Evolutionary conservation across 176 grass and related monocot species (phyloP).

Genomic region (Secale cereale): DNA sequence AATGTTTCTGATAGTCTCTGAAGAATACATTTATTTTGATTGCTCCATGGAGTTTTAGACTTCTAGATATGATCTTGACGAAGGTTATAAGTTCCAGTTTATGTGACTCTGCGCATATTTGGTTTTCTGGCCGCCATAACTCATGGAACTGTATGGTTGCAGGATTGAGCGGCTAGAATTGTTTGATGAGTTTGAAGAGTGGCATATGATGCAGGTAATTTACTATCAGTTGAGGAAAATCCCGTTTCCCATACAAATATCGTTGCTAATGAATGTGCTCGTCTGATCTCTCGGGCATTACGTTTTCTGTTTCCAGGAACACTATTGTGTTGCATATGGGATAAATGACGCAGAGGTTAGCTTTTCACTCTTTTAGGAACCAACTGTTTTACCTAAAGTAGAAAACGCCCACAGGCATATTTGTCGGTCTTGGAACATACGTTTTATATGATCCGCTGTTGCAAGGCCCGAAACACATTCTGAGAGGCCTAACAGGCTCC

Average conservation of each 20-base stretch:
- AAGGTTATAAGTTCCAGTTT: not conserved
- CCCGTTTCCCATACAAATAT: not conserved
- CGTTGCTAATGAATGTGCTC: not conserved
- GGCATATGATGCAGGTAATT: slow-evolving; percentile 98
- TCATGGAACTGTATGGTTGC: slow-evolving; percentile 13
- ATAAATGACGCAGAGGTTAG: slow-evolving; percentile 76
- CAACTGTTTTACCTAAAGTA: not conserved
- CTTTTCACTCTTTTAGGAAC: not conserved
- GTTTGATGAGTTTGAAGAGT: slow-evolving; percentile 99
- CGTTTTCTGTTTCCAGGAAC: slow-evolving; percentile 56
- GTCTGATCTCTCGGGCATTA: not conserved
- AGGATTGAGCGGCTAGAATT: slow-evolving; percentile 89
- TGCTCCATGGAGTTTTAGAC: not conserved
- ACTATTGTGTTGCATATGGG: slow-evolving; percentile 89
- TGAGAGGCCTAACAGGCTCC: not conserved
- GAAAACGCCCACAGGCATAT: not conserved
- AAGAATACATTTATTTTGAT: slow-evolving; percentile 2
- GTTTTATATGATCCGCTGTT: not conserved
- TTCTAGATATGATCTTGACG: not conserved
- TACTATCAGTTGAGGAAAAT: not conserved
- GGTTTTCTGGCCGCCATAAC: not conserved
- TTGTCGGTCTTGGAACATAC: not conserved
- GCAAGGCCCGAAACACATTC: not conserved
- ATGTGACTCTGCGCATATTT: not conserved
- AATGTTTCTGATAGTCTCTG: slow-evolving; percentile 22